A percentile compares a stretch with the other conserved stretches of the same genome.
Conservation (phyloP, 176 grass and related monocot genomes). For the Olyra latifolia region DNA sequence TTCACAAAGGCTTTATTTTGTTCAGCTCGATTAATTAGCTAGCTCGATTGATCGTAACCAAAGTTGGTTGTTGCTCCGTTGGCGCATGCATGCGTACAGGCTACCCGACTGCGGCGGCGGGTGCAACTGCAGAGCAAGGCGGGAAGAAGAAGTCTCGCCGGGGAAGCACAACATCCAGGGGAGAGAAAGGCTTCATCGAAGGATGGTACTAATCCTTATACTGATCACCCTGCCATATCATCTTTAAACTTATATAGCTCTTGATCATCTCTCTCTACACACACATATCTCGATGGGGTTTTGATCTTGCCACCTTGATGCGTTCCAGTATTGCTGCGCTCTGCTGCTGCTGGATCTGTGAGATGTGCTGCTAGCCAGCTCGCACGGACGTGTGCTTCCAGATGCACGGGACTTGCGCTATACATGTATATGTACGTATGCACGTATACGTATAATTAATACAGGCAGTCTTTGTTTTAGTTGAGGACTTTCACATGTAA, state of each 20-base stretch:
- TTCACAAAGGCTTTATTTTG: not conserved
- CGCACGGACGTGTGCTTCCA: not conserved
- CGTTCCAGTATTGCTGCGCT: constrained; percentile 66
- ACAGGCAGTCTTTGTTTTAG: not conserved
- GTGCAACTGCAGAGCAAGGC: constrained; percentile 43
- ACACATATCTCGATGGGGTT: no score
- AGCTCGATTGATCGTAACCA: not conserved
- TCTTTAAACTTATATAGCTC: no score
- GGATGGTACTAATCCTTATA: no score
- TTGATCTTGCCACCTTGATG: not conserved
- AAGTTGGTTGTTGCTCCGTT: not conserved
- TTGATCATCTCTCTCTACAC: no score
- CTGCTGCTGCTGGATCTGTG: constrained; percentile 94
- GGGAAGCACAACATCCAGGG: constrained; percentile 42
- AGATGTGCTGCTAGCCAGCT: constrained; percentile 67
- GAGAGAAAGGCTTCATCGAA: constrained; percentile 82
- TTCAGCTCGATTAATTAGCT: not conserved
- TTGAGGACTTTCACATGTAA: not conserved
- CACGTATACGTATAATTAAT: not conserved
- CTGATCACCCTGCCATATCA: no score
- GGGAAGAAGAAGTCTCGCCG: constrained; percentile 39
- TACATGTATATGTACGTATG: not conserved
- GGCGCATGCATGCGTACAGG: constrained; percentile 29
- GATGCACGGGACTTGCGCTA: not conserved
- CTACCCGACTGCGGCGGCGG: constrained; percentile 56